Conservation (phyloP, 225 moss, liverwort and hornwort species). For the Straminergon stramineum region DNA sequence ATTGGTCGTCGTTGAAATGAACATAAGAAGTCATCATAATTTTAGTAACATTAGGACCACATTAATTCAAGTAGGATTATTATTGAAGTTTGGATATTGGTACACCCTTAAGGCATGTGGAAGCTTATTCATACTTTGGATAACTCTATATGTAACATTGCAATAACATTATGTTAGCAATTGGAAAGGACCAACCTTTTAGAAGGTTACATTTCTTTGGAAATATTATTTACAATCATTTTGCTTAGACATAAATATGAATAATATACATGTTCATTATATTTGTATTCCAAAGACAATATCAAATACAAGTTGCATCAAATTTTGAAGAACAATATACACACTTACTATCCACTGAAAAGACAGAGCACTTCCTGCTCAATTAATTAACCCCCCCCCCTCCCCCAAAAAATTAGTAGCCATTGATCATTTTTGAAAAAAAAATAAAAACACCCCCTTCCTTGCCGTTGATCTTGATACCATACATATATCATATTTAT, state of each 20-base stretch:
- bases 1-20: neutral
- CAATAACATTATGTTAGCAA: conserved; percentile 24
- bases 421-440: no score
- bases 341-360: neutral
- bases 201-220: neutral
- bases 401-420: no score
- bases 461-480: no score
- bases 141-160: conserved; percentile 14
- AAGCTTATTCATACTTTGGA: conserved; percentile 26
- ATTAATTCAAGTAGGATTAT: neutral
- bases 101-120: conserved; percentile 5
- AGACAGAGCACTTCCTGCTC: no score
- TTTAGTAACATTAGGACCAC: neutral
- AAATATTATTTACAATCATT: neutral
- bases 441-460: no score
- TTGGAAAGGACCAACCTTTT: neutral
- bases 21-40: neutral
- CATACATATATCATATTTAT: no score
- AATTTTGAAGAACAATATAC: neutral
- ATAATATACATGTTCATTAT: neutral
- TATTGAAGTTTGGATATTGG: conserved; percentile 11
- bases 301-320: neutral
- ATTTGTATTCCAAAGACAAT: neutral
- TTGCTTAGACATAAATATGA: neutral
- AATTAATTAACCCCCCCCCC: no score